Conservation (phyloP, 1,284 basidiomycete genomes). For the Phenoliferia sp. region DNA sequence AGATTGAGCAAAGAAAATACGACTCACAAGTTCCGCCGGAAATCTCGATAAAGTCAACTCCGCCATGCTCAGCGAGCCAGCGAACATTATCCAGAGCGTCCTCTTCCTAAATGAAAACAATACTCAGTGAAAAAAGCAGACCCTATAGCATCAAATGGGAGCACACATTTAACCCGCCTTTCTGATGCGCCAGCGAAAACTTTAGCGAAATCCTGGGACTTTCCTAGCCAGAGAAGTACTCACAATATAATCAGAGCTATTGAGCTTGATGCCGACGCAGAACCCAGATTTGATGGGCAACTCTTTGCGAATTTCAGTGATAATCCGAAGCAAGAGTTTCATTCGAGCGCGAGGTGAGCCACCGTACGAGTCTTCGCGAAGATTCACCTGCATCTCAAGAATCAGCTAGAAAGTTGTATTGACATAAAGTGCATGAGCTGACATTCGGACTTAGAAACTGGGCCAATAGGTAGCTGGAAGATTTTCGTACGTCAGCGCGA, state of each 20-base stretch:
- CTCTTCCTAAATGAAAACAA: slow-evolving; percentile 37
- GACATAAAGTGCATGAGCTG: slow-evolving; percentile 23
- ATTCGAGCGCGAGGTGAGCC: slow-evolving; percentile 45
- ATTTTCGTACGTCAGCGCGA: background rate
- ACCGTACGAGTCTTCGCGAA: slow-evolving; percentile 58
- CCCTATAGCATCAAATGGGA: background rate
- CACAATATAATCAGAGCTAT: slow-evolving; percentile 72
- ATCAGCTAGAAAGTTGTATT: background rate
- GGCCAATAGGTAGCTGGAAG: slow-evolving; percentile 53
- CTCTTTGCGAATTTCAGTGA: slow-evolving; percentile 56
- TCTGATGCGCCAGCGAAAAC: slow-evolving; percentile 11
- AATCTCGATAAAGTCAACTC: slow-evolving; percentile 76
- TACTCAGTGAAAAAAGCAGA: background rate
- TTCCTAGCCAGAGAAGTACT: background rate
- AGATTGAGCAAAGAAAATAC: background rate
- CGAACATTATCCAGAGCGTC: slow-evolving; percentile 61
- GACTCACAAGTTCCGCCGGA: slow-evolving; percentile 66
- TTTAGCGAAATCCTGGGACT: background rate
- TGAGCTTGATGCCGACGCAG: slow-evolving; percentile 78
- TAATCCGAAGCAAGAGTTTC: slow-evolving; percentile 59
- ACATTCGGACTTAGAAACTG: slow-evolving; percentile 79
- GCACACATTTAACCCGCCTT: slow-evolving; percentile 44
- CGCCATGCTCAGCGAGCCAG: slow-evolving; percentile 59
- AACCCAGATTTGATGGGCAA: slow-evolving; percentile 55
- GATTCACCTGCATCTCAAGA: slow-evolving; percentile 59